Evolutionary conservation across 1,284 basidiomycete genomes (phyloP).

Genomic region (Peniophora sp.): DNA sequence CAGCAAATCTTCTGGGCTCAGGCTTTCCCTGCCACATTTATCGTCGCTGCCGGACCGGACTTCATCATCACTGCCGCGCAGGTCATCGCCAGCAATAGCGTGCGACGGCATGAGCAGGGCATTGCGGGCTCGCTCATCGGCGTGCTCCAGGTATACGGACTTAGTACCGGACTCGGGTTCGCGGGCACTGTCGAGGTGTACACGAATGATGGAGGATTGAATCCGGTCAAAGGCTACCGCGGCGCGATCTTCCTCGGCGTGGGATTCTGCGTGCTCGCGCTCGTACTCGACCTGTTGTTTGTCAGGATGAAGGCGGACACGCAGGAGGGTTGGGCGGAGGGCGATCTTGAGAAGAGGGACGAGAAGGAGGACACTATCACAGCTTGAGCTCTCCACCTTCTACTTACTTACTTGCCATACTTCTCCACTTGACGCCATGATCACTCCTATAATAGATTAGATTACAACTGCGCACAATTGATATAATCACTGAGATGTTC

Average conservation of each 20-base stretch:
- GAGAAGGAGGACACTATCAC: too few species aligned
- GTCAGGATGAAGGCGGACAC: conserved; percentile 7
- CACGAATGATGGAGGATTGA: conserved; percentile 4
- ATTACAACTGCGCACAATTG: too few species aligned
- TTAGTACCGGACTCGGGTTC: conserved; percentile 9
- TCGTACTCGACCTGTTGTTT: conserved; percentile 6
- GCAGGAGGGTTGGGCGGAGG: conserved; percentile 6
- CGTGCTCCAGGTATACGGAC: conserved; percentile 6
- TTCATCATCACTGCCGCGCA: conserved; percentile 2
- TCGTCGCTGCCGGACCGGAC: conserved; percentile 4
- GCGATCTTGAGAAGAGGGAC: conserved; percentile 1
- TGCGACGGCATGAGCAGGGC: conserved; percentile 5
- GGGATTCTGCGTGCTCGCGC: conserved; percentile 7
- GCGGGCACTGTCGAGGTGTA: conserved; percentile 8
- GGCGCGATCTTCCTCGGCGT: conserved; percentile 7
- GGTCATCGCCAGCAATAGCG: conserved; percentile 2
- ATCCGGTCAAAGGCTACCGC: conserved; percentile 7
- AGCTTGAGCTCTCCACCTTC: too few species aligned
- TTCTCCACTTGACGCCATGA: too few species aligned
- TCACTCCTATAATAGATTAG: too few species aligned
- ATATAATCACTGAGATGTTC: too few species aligned
- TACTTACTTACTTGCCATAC: too few species aligned
- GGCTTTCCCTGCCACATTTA: not conserved
- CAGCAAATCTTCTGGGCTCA: conserved; percentile 6
- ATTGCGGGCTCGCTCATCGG: conserved; percentile 7